Evolutionary conservation across 148 eudicot genomes (phyloP).

Genomic region (Rhododendron simsii): DNA sequence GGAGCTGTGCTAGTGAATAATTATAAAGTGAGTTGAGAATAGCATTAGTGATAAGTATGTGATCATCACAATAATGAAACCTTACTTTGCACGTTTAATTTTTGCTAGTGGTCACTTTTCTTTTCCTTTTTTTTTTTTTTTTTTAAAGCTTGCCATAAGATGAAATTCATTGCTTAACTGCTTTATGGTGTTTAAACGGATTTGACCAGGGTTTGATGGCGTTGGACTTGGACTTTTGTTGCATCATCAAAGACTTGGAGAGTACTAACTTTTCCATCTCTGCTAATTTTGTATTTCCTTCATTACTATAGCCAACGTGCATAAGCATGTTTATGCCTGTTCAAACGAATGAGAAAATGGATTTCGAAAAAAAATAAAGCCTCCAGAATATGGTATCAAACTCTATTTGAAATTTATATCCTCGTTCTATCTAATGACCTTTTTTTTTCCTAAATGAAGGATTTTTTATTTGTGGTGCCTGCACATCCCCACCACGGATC

Average conservation of each 20-base stretch:
- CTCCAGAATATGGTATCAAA: background rate
- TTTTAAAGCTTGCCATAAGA: background rate
- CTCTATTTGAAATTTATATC: background rate
- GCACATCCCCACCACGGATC: conserved; percentile 52
- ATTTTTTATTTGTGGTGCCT: conserved; percentile 57
- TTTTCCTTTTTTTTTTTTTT: background rate
- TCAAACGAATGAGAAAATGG: background rate
- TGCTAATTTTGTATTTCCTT: background rate
- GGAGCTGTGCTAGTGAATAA: background rate
- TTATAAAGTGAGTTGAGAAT: background rate
- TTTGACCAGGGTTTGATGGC: conserved; percentile 57
- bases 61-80: background rate
- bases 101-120: background rate
- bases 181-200: background rate
- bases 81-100: background rate
- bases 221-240: conserved; percentile 56
- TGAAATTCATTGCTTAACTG: background rate
- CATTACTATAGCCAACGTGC: background rate
- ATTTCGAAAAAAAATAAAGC: background rate
- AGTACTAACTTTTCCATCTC: conserved; percentile 40
- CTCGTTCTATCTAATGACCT: conserved; percentile 3
- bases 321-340: background rate
- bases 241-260: conserved; percentile 56
- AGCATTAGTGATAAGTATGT: background rate
- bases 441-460: conserved; percentile 29